Base-by-base conservation (phyloP, 148 eudicot species). In the Vaccinium vitisidaea region DNA sequence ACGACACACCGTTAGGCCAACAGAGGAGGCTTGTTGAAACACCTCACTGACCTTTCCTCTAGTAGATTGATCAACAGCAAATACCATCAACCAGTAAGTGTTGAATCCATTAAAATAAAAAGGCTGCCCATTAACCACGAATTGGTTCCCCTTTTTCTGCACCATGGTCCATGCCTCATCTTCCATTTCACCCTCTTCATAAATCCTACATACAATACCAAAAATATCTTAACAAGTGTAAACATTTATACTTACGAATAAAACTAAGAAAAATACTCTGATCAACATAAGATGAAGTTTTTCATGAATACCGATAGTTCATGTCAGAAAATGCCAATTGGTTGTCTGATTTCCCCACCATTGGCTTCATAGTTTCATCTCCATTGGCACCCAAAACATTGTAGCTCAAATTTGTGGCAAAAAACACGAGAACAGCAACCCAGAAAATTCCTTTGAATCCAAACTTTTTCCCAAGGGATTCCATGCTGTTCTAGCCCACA, bases 11-110 rank as follows among this genome's bases (percentile, higher is more conserved):
- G 94, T 88, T 15, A 96, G 83, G 1, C 99, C 97, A 13, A 93
- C 95, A 75, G 94, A 83, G 13, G 98, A 89, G 0, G 99, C 98
- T 79, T 96, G 91, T 59, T 92, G 90, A 69, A 96, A 94, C 39
- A 92, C 88, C 43, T 93, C 94, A 80, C 80, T 92, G 52, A 96
- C 97, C 83, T 96, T 94, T 65, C 88, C 90, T 82, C 94, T 92
- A 4, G 97, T 93, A 6, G 98, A 94, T 39, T 87, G 86, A 86
- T 96, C 97, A 16, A 88, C 90, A 16, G 93, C 94, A 80, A 94
- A 90, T 43, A 90, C 94, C 99, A 96, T 96, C 53, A 96, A 86
- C 99, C 98, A 96, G 83, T 93, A 96, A 54, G 98, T 94, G 88
- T 96, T 96, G 91, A 96, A 96, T 74, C 99, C 99, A 86, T 93